Evolutionary conservation across 805 yeast genomes (phyloP).

Genomic region (Cephaloascus fragrans): DNA sequence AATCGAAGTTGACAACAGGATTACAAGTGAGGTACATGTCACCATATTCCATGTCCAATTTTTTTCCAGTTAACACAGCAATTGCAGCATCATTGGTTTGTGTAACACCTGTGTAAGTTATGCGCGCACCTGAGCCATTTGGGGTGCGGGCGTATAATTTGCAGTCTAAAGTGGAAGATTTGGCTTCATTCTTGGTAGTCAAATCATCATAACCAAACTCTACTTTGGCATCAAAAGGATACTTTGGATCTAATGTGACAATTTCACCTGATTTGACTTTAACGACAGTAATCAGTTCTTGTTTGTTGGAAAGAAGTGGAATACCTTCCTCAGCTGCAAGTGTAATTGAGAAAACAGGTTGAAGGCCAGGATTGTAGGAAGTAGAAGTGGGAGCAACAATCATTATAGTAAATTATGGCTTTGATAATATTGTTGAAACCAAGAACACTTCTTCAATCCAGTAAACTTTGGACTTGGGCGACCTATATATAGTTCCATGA

Average conservation of each 20-base stretch:
- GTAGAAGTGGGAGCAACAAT: too few species aligned
- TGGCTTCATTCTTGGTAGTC: constrained; percentile 17
- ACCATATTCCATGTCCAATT: constrained; percentile 22
- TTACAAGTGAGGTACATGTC: constrained; percentile 40
- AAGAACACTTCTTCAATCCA: too few species aligned
- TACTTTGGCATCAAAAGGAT: constrained; percentile 27
- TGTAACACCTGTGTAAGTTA: constrained; percentile 41
- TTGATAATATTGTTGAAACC: too few species aligned
- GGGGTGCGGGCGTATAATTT: constrained; percentile 35
- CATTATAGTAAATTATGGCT: too few species aligned
- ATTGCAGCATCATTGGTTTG: constrained; percentile 21
- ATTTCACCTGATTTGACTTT: constrained; percentile 22
- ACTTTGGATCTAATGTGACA: constrained; percentile 21
- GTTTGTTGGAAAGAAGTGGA: constrained; percentile 12
- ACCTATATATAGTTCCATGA: too few species aligned
- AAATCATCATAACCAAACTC: constrained; percentile 40
- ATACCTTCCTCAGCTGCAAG: constrained; percentile 21
- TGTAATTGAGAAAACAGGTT: constrained; percentile 27
- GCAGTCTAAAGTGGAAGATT: constrained; percentile 33
- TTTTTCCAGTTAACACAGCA: constrained; percentile 23
- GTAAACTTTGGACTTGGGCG: too few species aligned
- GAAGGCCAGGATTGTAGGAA: constrained; percentile 11
- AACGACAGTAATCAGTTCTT: constrained; percentile 16
- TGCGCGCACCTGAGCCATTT: constrained; percentile 29
- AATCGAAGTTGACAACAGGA: constrained; percentile 35